Base-by-base conservation (phyloP, 2,329 filamentous ascomycete species). In the Penicillium frequentans region DNA sequence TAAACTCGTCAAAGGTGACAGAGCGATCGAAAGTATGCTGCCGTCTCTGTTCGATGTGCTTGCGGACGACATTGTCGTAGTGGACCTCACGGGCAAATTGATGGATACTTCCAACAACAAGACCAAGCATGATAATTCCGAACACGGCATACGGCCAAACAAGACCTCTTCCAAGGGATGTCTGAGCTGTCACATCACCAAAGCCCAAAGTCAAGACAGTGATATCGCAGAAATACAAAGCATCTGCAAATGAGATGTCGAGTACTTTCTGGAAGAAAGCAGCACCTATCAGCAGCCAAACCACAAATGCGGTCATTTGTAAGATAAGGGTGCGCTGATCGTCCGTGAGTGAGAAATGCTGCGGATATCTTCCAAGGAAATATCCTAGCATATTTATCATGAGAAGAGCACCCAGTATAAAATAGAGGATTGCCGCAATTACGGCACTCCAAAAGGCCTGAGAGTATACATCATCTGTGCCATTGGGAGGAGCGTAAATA, bases 391-490 rank as follows among this genome's bases (percentile, higher is more conserved):
- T 91, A 23, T 93, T 96, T 54, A 91, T 74, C 62, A 89, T 83
- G 73, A 96, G 86, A 37, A 96, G 81, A 46, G 88, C 85, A 0
- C 90, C 89, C 52, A 90, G 88, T 16, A 93, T 69, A 55, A 93
- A 89, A 75, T 96, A 96, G 21, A 96, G 82, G 3, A 85, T 77
- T 6, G 91, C 90, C 3, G 91, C 87, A 65, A 91, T 90, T 19
- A 96, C 82, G 26, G 86, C 92, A 68, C 96, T 96, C 82, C 88
- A 96, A 68, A 90, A 96, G 1, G 90, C 91, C 72, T 96, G 90
- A 0, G 90, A 91, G 81, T 90, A 88, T 0, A 76, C 77, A 59
- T 85, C 62, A 79, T 82, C 60, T 54, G 78, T 68, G 50, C 71
- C 49, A 66, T 80, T 58, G 31, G 81, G 77, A 64, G 77, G 73